phyloP scores from a whole-genome alignment of 1,284 basidiomycete genomes.

The Amylostereum areolatum region DNA sequence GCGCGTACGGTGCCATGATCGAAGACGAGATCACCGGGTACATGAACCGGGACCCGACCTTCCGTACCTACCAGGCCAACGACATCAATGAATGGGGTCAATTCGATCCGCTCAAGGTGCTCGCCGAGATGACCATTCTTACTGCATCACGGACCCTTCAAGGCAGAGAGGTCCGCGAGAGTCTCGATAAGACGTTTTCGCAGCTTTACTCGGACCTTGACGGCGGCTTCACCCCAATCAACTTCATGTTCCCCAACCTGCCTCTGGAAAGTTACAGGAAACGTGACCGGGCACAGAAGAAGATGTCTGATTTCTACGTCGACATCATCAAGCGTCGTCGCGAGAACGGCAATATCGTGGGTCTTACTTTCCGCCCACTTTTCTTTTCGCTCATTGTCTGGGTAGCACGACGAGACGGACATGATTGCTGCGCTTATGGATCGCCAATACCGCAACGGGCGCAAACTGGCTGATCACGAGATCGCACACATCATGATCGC shows the following conservation, averaged over 20 bases:
- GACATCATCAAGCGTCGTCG: constrained; percentile 82
- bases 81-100: constrained; percentile 66
- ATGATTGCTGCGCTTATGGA: constrained; percentile 89
- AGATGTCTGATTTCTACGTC: constrained; percentile 94
- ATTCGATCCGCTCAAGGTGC: constrained; percentile 69
- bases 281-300: constrained; percentile 86
- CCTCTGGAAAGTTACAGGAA: constrained; percentile 86
- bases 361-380: constrained; percentile 15
- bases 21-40: constrained; percentile 77
- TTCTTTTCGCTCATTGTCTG: constrained; percentile 3
- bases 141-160: constrained; percentile 89
- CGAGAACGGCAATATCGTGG: constrained; percentile 35
- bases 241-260: constrained; percentile 93
- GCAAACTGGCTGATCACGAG: constrained; percentile 78
- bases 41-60: constrained; percentile 55
- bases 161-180: constrained; percentile 78
- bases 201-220: constrained; percentile 79
- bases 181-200: constrained; percentile 57
- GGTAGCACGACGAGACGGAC: constrained; percentile 67
- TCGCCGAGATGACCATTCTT: constrained; percentile 93
- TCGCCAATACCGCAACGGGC: constrained; percentile 85
- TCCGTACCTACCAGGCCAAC: constrained; percentile 55
- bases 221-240: constrained; percentile 86
- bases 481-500: constrained; percentile 98
- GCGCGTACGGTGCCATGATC: constrained; percentile 88